These are phyloP conservation scores for Pichia californica DNA, from an alignment of 805 yeast genomes.

Conservation along the genomic window DNA sequence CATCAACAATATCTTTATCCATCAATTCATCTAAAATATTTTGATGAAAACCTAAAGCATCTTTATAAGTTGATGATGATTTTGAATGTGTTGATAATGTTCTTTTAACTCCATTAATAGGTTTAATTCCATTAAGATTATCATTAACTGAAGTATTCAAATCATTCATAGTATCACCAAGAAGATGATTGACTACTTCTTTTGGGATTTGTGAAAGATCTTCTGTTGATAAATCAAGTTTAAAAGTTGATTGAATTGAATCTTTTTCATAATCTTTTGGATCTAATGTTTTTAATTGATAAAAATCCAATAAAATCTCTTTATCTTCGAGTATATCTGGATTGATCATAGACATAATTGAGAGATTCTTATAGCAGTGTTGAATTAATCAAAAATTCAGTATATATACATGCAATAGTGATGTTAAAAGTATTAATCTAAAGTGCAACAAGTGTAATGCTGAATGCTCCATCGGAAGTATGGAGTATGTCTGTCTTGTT, in stretches of 20 bases:
- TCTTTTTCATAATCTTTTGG: constrained; percentile 30
- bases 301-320: constrained; percentile 26
- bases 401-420: too few species aligned
- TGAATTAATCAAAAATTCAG: too few species aligned
- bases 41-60: constrained; percentile 52
- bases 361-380: too few species aligned
- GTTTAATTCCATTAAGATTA: neutral
- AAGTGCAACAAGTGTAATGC: too few species aligned
- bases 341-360: constrained; percentile 4
- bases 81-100: constrained; percentile 3
- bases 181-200: constrained; percentile 20
- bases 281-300: constrained; percentile 37
- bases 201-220: constrained; percentile 18
- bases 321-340: constrained; percentile 10
- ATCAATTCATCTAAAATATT: constrained; percentile 38
- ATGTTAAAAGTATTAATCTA: too few species aligned
- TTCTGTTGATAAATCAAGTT: constrained; percentile 14
- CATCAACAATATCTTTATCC: constrained; percentile 35
- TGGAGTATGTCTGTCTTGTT: too few species aligned
- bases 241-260: constrained; percentile 16
- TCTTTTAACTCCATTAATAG: neutral
- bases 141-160: neutral
- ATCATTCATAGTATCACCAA: constrained; percentile 18
- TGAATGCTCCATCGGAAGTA: too few species aligned
- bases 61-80: constrained; percentile 22